Percentiles rank a stretch among this genome's conserved stretches.
These are phyloP conservation scores for Trichomonas gallinae DNA, from an alignment of 208 protist species.

Conservation along the genomic window DNA sequence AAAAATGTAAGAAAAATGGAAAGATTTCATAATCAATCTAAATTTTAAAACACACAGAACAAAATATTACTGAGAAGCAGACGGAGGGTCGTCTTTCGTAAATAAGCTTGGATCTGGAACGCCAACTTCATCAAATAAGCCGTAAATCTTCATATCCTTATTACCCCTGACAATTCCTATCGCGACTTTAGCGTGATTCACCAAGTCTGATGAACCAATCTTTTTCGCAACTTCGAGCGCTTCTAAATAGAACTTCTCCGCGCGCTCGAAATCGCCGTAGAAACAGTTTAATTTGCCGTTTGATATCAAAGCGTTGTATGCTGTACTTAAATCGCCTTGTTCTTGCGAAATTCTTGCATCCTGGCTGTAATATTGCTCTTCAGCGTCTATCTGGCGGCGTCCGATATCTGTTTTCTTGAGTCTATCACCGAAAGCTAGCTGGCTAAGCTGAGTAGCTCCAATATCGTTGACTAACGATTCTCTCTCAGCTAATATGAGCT, in stretches of 20 bases:
- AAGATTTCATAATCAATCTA: too few relatives aligned
- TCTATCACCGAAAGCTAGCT: neutral
- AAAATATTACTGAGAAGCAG: too few relatives aligned
- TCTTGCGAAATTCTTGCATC: neutral
- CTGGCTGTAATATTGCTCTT: neutral
- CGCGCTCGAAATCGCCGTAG: neutral
- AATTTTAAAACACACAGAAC: too few relatives aligned
- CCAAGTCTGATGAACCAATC: neutral
- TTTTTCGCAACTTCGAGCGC: neutral
- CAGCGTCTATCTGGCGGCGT: neutral
- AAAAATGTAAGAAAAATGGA: too few relatives aligned
- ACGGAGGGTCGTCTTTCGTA: neutral
- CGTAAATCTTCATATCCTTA: neutral
- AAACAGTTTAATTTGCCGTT: neutral
- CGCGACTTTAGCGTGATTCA: neutral
- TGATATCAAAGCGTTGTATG: neutral
- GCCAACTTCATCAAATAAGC: neutral
- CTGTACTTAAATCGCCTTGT: neutral
- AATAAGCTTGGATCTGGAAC: neutral
- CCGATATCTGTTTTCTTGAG: neutral
- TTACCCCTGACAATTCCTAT: neutral
- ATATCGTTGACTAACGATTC: neutral
- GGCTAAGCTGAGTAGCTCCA: neutral
- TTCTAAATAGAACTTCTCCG: neutral
- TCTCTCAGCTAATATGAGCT: neutral